phyloP scores from a whole-genome alignment of 306 rosid species.

The peach (Prunus persica) region Prunus_persica_NCBIv2 NC_034015.1:19603001-19603500 shows the following conservation, averaged over 20 bases:
- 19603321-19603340: neutral
- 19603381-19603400: neutral
- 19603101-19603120: slow-evolving; percentile 14
- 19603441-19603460: no score
- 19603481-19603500: no score
- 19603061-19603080: neutral
- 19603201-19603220: slow-evolving; percentile 26
- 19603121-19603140: neutral
- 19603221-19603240: slow-evolving; percentile 25
- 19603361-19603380: neutral
- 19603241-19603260: slow-evolving; percentile 14
- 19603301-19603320: neutral
- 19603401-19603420: neutral
- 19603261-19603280: slow-evolving; percentile 16
- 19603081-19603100: neutral
- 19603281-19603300: neutral
- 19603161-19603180: slow-evolving; percentile 29
- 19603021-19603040: neutral
- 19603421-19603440: neutral
- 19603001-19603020: slow-evolving; percentile 5
- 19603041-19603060: neutral
- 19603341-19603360: neutral
- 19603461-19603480: no score
- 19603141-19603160: slow-evolving; percentile 17
- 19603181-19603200: slow-evolving; percentile 41